Percentiles rank a stretch among this genome's conserved stretches.
These are phyloP conservation scores for Stephanodiscus triporus DNA, from an alignment of 108 stramenopile genomes.

Conservation along the genomic window DNA sequence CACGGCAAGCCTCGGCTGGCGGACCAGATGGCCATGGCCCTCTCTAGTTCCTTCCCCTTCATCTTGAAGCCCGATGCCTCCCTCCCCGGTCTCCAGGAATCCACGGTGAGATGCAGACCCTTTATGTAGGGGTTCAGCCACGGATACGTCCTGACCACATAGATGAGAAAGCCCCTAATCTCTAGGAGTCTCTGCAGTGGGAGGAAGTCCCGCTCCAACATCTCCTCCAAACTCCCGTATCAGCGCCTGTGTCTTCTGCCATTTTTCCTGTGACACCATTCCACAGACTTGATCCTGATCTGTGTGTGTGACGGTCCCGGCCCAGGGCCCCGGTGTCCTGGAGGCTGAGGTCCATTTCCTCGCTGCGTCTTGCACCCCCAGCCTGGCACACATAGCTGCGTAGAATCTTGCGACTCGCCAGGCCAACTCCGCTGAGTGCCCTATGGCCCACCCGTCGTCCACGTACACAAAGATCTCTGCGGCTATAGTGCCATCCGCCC, in stretches of 20 bases:
- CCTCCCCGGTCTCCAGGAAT: conserved; percentile 40
- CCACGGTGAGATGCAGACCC: conserved; percentile 34
- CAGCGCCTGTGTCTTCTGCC: background rate
- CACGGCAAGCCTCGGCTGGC: background rate
- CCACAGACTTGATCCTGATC: too few relatives aligned
- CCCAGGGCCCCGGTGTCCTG: background rate
- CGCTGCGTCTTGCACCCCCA: background rate
- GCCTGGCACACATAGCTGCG: background rate
- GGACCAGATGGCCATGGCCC: background rate
- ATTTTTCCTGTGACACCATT: background rate
- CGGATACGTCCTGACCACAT: background rate
- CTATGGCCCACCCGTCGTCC: conserved; percentile 31
- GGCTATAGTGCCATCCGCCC: conserved; percentile 33
- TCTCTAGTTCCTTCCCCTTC: background rate
- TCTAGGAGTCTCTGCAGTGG: background rate
- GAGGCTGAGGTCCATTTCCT: background rate
- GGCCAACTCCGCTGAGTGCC: too few relatives aligned
- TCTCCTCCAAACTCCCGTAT: background rate
- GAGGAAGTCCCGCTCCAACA: background rate
- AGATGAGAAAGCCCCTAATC: background rate
- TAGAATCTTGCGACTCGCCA: too few relatives aligned
- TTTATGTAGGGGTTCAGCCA: background rate
- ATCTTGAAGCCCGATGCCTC: conserved; percentile 47
- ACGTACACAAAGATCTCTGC: conserved; percentile 38
- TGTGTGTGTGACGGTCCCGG: too few relatives aligned